Evolutionary conservation across 1,139 yeast species (phyloP).

Genomic region (Kluyveromyces sp.): DNA sequence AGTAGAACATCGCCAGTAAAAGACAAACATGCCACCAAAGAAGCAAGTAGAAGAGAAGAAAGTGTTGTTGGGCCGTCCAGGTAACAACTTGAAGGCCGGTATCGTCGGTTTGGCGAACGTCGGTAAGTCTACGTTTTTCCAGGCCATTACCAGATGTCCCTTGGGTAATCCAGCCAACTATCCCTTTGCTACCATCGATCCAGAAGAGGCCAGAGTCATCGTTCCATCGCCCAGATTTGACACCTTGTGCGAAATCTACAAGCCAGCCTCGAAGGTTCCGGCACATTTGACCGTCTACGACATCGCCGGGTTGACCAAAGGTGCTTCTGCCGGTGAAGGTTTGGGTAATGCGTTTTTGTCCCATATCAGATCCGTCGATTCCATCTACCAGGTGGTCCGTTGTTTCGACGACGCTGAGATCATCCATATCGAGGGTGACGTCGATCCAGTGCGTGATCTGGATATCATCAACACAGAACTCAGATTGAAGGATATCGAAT

Average conservation of each 20-base stretch:
- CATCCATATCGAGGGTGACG: conserved; percentile 97
- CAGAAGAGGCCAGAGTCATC: conserved; percentile 96
- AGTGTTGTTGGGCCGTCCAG: conserved; percentile 93
- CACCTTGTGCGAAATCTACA: conserved; percentile 60
- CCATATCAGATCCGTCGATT: conserved; percentile 96
- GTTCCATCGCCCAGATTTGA: conserved; percentile 93
- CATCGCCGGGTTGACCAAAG: conserved; percentile 96
- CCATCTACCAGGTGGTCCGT: conserved; percentile 95
- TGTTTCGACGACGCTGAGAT: conserved; percentile 98
- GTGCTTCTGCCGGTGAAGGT: conserved; percentile 98
- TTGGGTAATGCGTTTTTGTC: conserved; percentile 97
- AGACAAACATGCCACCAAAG: conserved; percentile 76
- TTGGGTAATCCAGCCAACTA: conserved; percentile 98
- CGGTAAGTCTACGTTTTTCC: conserved; percentile 64
- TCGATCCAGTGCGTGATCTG: conserved; percentile 90
- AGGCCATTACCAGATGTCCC: conserved; percentile 82
- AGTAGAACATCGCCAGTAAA: too few species aligned
- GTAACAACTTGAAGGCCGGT: conserved; percentile 92
- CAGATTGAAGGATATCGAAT: conserved; percentile 94
- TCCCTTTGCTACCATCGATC: conserved; percentile 98
- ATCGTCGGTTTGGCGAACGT: conserved; percentile 89
- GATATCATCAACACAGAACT: conserved; percentile 88
- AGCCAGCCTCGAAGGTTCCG: conserved; percentile 83
- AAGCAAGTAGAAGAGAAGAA: conserved; percentile 87
- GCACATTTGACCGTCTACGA: conserved; percentile 92